Base-by-base conservation (phyloP, 1,284 basidiomycete species). In the Microbotryum saponariae region DNA sequence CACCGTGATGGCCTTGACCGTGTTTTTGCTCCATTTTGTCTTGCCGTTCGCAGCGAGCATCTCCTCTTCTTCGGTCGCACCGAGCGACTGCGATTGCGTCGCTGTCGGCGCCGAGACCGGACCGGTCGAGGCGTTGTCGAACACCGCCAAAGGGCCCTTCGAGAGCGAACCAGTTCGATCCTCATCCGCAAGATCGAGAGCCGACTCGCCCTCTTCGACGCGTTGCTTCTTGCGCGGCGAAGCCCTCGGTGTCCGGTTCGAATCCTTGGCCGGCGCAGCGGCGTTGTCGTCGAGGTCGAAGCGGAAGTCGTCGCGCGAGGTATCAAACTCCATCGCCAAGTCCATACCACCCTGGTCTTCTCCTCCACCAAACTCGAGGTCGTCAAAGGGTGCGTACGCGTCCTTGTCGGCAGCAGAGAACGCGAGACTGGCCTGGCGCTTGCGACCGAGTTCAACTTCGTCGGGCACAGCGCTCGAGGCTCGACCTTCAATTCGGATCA, bases 1-100 rank as follows among this genome's bases (percentile, higher is more conserved):
- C 62, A 97, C 79, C n/a, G 82, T 80, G 59, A 96, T 79, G 0
- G 93, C 93, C 76, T 91, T 92, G 51, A 89, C 81, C 0, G 93
- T 97, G 72, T 92, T 93, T 78, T 86, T 88, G 76, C 64, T 69
- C 61, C 62, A 70, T 25, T 49, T 48, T 45, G 21, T 47, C 33
- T 48, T 48, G 45, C 31, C 45, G 4, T 29, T 53, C 31, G 27
- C 51, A 6, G 25, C 33, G 18, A 55, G 59, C 6, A 57, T 59
- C 3, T 54, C 61, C 14, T 59, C 60, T 47, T 68, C 66, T n/a
- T 59, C 60, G 5, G 53, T 56, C 25, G 64, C 65, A 0, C 58
- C 66, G 29, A 65, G 60, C 20, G 48, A 56, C 46, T 63, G 61
- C n/a, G 58, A 61, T 18, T 23, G 51, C n/a, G n/a, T 53, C 25